These are phyloP conservation scores for Vanrija humicola DNA, from an alignment of 1,284 basidiomycete genomes.

Conservation along the genomic window DNA sequence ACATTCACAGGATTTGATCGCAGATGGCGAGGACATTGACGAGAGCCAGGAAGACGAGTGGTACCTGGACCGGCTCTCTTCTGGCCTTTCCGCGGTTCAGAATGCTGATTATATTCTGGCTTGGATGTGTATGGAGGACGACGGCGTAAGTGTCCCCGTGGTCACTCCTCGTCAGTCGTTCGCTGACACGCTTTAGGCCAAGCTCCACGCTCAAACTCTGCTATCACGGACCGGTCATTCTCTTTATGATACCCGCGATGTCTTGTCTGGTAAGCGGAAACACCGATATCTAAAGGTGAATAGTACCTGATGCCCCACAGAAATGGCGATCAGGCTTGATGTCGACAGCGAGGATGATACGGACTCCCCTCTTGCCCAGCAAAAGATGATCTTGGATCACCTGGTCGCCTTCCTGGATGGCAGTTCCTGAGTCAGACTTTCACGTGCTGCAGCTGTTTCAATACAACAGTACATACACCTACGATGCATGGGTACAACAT, in stretches of 20 bases:
- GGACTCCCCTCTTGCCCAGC: slow-evolving; percentile 18
- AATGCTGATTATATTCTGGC: slow-evolving; percentile 87
- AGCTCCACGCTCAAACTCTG: slow-evolving; percentile 67
- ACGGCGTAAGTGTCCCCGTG: slow-evolving; percentile 65
- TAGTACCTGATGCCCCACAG: slow-evolving; percentile 14
- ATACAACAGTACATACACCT: neutral
- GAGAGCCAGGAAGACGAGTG: slow-evolving; percentile 67
- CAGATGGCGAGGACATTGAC: slow-evolving; percentile 59
- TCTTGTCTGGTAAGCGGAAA: slow-evolving; percentile 34
- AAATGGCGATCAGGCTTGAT: slow-evolving; percentile 31
- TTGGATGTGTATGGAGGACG: slow-evolving; percentile 97
- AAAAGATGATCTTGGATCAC: slow-evolving; percentile 29
- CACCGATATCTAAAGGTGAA: neutral
- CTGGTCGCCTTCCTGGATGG: slow-evolving; percentile 26
- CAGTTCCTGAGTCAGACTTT: too few relatives aligned
- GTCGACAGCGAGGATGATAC: slow-evolving; percentile 23
- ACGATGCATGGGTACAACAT: neutral
- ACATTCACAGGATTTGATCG: slow-evolving; percentile 54
- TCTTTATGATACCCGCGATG: slow-evolving; percentile 29
- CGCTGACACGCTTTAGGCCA: slow-evolving; percentile 37
- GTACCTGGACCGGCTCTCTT: slow-evolving; percentile 79
- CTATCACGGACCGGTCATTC: slow-evolving; percentile 60
- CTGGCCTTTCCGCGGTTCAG: slow-evolving; percentile 83
- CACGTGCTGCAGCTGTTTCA: neutral
- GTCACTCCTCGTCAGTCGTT: neutral